Base-by-base conservation (phyloP, 2,329 filamentous ascomycete genomes). In the Leptographium procerum region DNA sequence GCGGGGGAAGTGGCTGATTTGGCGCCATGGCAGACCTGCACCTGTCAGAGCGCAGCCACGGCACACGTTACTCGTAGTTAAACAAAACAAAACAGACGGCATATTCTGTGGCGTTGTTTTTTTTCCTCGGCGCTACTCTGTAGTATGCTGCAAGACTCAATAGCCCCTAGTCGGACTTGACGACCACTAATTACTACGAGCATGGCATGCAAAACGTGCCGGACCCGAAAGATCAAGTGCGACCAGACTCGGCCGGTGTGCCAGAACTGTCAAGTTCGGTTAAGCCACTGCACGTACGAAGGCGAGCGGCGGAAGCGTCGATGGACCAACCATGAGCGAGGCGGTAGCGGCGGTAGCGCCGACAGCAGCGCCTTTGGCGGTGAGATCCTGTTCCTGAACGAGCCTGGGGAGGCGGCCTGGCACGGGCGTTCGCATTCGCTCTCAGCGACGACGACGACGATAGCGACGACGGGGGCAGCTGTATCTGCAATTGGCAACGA, bases 131-230 rank as follows among this genome's bases (percentile, higher is more conserved):
- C 34, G 34, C 34, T 36, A 36, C 34, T 11, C 43, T 47, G 43
- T 47, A 47, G 9, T 26, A 13, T 9, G 43, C 16, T 10, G 43
- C 19, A 47, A n/a, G n/a, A 22, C 19, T 22, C 7, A 45, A 8
- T 45, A 5, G 13, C 43, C 43, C 19, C 16, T n/a, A 45, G 43
- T 45, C 22, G 5, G 10, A 47, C 22, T 34, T 47, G n/a, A 47
- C 19, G n/a, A 47, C 43, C 5, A 10, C 43, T 26, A 22, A 47
- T n/a, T 6, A 10, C 43, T 26, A 22, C 22, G 43, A 33, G 45
- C 45, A 58, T 58, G 57, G 52, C 57, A 47, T 62, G 61, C 48
- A 52, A 56, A 14, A 55, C 57, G 19, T 62, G 61, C 36, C 55
- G 61, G 2, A 55, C 36, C 33, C 56, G 61, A 34, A 59, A 58